These are phyloP conservation scores for Cicer chorassanicum DNA, from an alignment of 306 rosid genomes.

Conservation along the genomic window DNA sequence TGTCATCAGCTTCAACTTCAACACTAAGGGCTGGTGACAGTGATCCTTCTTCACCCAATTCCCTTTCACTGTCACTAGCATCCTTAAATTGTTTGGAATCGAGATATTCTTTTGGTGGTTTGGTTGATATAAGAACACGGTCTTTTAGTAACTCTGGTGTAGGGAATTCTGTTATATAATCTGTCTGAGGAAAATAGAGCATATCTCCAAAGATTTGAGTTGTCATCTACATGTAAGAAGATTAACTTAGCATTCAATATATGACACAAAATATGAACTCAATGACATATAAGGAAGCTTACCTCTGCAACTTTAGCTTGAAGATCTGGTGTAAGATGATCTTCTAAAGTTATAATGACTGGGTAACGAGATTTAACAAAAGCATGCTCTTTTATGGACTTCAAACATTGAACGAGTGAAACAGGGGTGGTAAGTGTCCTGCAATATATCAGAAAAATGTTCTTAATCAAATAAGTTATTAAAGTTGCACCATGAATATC, in stretches of 20 bases:
- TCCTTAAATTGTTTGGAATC: conserved; percentile 52
- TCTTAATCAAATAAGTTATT: conserved; percentile 1
- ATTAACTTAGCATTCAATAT: conserved; percentile 33
- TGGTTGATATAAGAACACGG: conserved; percentile 80
- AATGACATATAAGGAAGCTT: not conserved
- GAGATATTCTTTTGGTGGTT: conserved; percentile 78
- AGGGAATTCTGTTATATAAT: conserved; percentile 67
- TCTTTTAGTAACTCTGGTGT: conserved; percentile 79
- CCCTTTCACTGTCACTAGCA: conserved; percentile 54
- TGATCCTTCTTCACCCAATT: conserved; percentile 55
- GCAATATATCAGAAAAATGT: conserved; percentile 43
- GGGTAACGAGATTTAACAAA: conserved; percentile 84
- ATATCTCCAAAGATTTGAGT: conserved; percentile 71
- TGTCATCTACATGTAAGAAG: conserved; percentile 61
- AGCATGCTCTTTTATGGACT: conserved; percentile 83
- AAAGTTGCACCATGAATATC: conserved; percentile 30
- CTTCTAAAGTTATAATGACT: conserved; percentile 84
- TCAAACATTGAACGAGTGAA: conserved; percentile 76
- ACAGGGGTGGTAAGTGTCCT: conserved; percentile 94
- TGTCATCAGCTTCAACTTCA: conserved; percentile 54
- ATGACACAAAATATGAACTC: conserved; percentile 3
- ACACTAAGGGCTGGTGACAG: conserved; percentile 35
- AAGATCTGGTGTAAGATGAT: conserved; percentile 78
- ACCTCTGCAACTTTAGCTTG: conserved; percentile 91
- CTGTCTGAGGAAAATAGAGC: conserved; percentile 68